These are phyloP conservation scores for Phytophthora pinifolia DNA, from an alignment of 352 stramenopile species.

Conservation along the genomic window DNA sequence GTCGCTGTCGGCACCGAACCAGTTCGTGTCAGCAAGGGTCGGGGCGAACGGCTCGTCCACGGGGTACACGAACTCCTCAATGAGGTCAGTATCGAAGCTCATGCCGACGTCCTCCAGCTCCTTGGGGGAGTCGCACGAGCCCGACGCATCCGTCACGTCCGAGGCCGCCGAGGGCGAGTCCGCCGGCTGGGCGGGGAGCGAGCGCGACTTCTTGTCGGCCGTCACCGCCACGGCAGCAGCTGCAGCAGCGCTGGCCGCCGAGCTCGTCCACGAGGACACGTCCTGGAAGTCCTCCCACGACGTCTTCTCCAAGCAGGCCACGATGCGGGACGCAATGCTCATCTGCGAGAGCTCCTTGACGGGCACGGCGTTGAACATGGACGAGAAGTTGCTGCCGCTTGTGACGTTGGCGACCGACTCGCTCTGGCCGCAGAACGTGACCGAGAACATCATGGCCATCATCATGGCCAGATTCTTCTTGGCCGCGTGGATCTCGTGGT, in stretches of 20 bases:
- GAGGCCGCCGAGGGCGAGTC: slow-evolving; percentile 66
- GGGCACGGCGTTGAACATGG: slow-evolving; percentile 76
- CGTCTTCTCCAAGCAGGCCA: slow-evolving; percentile 87
- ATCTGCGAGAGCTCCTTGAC: slow-evolving; percentile 84
- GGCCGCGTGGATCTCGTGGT: slow-evolving; percentile 77
- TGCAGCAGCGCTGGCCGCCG: slow-evolving; percentile 32
- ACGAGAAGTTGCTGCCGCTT: slow-evolving; percentile 76
- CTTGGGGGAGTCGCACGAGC: slow-evolving; percentile 55
- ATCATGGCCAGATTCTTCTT: slow-evolving; percentile 92
- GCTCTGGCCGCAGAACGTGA: slow-evolving; percentile 82
- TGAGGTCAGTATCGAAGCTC: slow-evolving; percentile 64
- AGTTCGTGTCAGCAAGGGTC: slow-evolving; percentile 59
- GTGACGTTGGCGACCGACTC: slow-evolving; percentile 73
- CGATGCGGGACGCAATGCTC: slow-evolving; percentile 83
- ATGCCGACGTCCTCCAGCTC: slow-evolving; percentile 46
- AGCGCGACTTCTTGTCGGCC: slow-evolving; percentile 33
- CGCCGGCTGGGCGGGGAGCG: slow-evolving; percentile 16
- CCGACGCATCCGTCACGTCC: slow-evolving; percentile 68
- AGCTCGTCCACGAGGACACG: slow-evolving; percentile 72
- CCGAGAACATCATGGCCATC: slow-evolving; percentile 88
- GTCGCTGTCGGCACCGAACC: slow-evolving; percentile 54
- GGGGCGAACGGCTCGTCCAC: slow-evolving; percentile 77
- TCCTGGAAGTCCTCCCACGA: slow-evolving; percentile 88
- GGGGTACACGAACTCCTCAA: slow-evolving; percentile 83
- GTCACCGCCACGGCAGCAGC: slow-evolving; percentile 35